These are phyloP conservation scores for Filobasidium floriforme DNA, from an alignment of 768 basidiomycete genomes.

Conservation along the genomic window DNA sequence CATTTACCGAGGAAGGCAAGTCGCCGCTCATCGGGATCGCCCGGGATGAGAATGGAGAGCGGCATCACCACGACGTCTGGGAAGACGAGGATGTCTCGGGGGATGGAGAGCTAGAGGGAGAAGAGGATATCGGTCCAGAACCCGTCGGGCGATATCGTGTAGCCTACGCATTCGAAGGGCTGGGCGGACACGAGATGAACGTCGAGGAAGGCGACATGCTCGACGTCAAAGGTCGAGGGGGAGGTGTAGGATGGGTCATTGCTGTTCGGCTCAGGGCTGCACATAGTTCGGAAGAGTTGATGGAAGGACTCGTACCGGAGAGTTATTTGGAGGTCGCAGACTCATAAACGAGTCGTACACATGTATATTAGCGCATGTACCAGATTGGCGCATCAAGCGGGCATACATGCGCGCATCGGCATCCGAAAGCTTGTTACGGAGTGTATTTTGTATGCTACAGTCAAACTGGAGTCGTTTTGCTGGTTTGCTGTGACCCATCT, in stretches of 20 bases:
- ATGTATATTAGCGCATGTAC: conserved; percentile 14
- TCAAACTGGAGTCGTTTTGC: too few relatives aligned
- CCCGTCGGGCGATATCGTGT: conserved; percentile 19
- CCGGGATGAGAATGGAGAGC: background rate
- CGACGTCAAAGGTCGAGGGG: conserved; percentile 16
- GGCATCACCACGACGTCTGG: conserved; percentile 4
- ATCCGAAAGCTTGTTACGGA: too few relatives aligned
- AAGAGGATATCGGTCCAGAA: conserved; percentile 8
- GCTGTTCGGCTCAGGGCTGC: conserved; percentile 13
- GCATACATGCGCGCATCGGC: background rate
- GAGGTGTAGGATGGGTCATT: conserved; percentile 22
- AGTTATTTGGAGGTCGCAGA: conserved; percentile 11
- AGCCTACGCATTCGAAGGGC: conserved; percentile 17
- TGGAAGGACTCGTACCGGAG: conserved; percentile 20
- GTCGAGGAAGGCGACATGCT: conserved; percentile 18
- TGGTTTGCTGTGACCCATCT: too few relatives aligned
- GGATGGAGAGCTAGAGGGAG: background rate
- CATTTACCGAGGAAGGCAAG: conserved; percentile 2
- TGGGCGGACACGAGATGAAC: conserved; percentile 22
- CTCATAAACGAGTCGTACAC: background rate
- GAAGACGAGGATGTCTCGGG: background rate
- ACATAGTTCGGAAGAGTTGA: background rate
- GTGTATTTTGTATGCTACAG: too few relatives aligned
- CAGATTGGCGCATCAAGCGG: background rate
- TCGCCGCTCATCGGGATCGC: background rate